Evolutionary conservation across 2,329 filamentous ascomycete species (phyloP), one percentile per base, ranked within the genome.

Genomic region (Tolypocladium ovalisporum): DNA sequence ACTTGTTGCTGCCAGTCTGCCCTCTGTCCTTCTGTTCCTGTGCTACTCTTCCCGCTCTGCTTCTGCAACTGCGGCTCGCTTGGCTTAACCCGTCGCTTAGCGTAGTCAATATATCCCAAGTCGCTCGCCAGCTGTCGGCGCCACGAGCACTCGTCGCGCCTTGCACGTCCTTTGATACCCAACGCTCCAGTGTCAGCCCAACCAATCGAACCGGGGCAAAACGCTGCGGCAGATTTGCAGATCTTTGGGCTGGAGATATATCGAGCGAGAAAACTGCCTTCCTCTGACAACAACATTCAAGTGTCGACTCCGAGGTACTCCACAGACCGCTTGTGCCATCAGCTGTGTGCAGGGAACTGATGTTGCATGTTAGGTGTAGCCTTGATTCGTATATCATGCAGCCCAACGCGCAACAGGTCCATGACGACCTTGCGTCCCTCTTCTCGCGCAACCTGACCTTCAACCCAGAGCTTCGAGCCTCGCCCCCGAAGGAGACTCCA

Each of bases 351-450:
- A 8, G 12, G 19, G 24, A 52, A 9, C 47, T 52, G 47, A 52
- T 32, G 10, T 34, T 52, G 47, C 12, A 12, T 35, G 6, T 19
- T 13, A 35, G 47, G 29, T 51, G 47, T 19, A 34, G 29, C 8
- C 9, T 54, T 34, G 12, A 29, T 52, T n/a, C 32, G n/a, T 22
- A 22, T 15, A 55, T 27, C 37, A 62, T 62, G 62, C 74, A 73
- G 62, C 65, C 70, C 67, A 64, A 58, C 57, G 55, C 62, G 44
- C 63, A 67, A 75, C 84, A 87, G 71, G 81, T 85, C 65, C 85
- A 92, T 68, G 89, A 96, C 62, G 91, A 96, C 64, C 86, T 96
- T 39, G 82, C 87, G n/a, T 77, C 82, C 59, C 84, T 96, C 66
- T 91, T 96, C 71, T 81, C 87, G 55, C 84, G 84, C 63, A 88